phyloP scores from a whole-genome alignment of 495 filamentous ascomycete species.

The Penicillium roqueforti region DNA sequence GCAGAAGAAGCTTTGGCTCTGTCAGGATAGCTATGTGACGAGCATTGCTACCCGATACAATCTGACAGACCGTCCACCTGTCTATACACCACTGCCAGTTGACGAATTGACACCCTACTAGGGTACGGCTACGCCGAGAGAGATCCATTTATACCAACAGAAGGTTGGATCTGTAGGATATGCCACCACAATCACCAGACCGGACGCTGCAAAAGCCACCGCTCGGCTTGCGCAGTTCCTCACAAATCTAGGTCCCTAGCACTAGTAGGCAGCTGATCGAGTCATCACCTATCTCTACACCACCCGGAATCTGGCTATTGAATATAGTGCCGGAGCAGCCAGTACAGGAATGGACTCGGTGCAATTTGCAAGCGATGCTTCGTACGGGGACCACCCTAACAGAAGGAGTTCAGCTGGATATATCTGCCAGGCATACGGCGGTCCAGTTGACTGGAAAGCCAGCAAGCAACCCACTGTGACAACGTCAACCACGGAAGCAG shows the following conservation, averaged over 20 bases:
- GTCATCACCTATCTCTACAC: no score
- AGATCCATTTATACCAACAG: constrained; percentile 19
- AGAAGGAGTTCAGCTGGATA: constrained; percentile 18
- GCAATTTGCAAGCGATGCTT: constrained; percentile 12
- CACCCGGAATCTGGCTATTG: no score
- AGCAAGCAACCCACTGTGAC: constrained; percentile 21
- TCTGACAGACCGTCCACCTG: constrained; percentile 2
- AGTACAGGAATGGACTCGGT: neutral
- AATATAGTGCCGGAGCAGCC: no score
- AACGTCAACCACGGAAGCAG: constrained; percentile 18
- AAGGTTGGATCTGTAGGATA: constrained; percentile 27
- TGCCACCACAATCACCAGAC: constrained; percentile 18
- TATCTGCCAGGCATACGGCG: constrained; percentile 14
- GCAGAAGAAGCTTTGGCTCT: constrained; percentile 16
- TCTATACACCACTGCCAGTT: neutral
- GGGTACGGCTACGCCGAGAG: neutral
- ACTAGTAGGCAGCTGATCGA: no score
- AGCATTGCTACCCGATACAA: constrained; percentile 15
- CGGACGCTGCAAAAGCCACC: constrained; percentile 16
- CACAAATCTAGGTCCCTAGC: constrained; percentile 12
- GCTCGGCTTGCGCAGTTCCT: constrained; percentile 19
- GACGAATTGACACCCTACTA: constrained; percentile 1
- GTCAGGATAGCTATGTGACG: constrained; percentile 19
- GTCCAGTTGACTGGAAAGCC: constrained; percentile 22
- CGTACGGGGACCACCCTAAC: constrained; percentile 17